Base-by-base conservation (phyloP, 1,139 yeast genomes). In the Debaryomyces singareniensis region DNA sequence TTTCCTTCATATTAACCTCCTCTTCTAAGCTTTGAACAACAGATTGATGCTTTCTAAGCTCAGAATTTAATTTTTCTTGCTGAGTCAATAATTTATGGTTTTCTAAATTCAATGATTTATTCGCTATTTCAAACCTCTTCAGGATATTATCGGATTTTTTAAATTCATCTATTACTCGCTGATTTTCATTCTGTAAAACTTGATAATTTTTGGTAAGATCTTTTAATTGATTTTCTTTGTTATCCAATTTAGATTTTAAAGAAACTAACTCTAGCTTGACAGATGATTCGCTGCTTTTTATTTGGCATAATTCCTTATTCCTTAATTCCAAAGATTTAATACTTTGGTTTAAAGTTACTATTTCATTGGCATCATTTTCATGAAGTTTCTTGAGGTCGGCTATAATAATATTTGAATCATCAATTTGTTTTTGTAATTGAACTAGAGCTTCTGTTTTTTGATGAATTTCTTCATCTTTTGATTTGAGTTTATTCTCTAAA, bases 221-320 rank as follows among this genome's bases (percentile, higher is more conserved):
- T 3, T 49, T 57, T 15, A 75, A 63, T 11, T 66, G 62, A 35
- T 68, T 68, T 16, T 75, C 80, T 40, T 73, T 70, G 38, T 68
- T 72, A 2, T 45, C 43, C 6, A 70, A 46, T 4, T 68, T 53
- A 1, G 66, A 43, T 31, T 59, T 58, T 21, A 65, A 43, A 1
- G 71, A 55, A 0, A 66, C 60, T 14, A 66, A 49, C 38, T 67
- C 71, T 23, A 67, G 49, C 37, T 64, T 67, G 29, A 64, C 51
- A 2, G 71, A 59, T 3, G 68, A 45, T 31, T 61, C 75, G 20
- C 52, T 55, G 35, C 58, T 55, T 43, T 59, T 64, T 31, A 48
- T 46, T 25, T 58, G 55, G 13, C 48, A 42, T 13, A 61, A 43
- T 33, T 62, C 69, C 23, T 29, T 5, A 35, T 13, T 26, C 24